Base-by-base conservation (phyloP, 2,329 filamentous ascomycete species). In the Emydomyces testavorans region DNA sequence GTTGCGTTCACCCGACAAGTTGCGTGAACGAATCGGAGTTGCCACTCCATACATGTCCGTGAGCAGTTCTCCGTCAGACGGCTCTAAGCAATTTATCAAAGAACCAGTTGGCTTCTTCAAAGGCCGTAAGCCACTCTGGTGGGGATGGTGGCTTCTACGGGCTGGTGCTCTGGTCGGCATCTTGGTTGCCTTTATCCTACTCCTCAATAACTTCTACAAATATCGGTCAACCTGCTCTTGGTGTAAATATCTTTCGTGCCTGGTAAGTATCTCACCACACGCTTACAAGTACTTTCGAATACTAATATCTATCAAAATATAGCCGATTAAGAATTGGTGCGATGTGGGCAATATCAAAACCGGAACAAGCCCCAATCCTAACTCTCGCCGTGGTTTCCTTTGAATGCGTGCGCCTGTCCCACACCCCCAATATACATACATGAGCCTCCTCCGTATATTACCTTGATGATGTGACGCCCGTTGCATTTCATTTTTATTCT, bases 181-280 rank as follows among this genome's bases (percentile, higher is more conserved):
- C 28, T 72, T 94, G 29, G 76, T 94, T 34, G 82, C 83, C 1
- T 95, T 96, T 63, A 84, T 94, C 52, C 69, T 95, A 37, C 71
- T 98, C 46, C 65, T 96, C 51, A 80, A 88, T 62, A 92, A 95
- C 69, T 98, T 98, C 63, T 96, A 96, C 68, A 77, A 77, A 53
- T 81, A 82, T 63, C 76, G 60, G 31, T 79, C 79, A 41, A 80
- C 76, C 24, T 98, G 92, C 65, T 73, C 69, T 8, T 98, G 92
- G 92, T 98, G 92, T 73, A 92, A 93, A 71, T 92, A 94, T 60
- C 68, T 98, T 57, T 93, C 84, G 64, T 98, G 92, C 62, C 69
- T 98, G 69, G 86, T 92, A 71, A 78, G 86, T 82, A 50, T 39
- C 8, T 23, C 44, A 29, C 18, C 7, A 26, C 26, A 23, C 32